Evolutionary conservation across 805 yeast genomes (phyloP).

Genomic region (Metschnikowia dekortorum): DNA sequence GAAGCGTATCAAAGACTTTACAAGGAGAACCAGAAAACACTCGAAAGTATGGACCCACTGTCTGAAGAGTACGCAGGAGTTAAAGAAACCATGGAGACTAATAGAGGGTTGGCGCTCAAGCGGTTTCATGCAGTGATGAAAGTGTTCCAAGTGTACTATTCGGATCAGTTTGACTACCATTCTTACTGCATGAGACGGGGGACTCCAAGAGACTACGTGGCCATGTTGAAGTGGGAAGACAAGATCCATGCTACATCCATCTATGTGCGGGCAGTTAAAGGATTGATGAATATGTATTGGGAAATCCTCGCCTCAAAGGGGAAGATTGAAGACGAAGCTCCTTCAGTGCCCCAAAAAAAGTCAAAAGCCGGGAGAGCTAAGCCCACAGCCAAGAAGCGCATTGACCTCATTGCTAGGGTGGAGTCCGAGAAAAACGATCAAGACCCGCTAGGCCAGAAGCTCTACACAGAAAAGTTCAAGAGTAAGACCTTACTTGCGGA

Average conservation of each 20-base stretch:
- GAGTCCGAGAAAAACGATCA: slow-evolving; percentile 45
- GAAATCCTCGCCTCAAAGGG: slow-evolving; percentile 30
- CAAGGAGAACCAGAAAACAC: slow-evolving; percentile 20
- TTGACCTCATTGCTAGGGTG: slow-evolving; percentile 46
- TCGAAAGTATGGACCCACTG: slow-evolving; percentile 11
- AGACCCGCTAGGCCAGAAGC: slow-evolving; percentile 57
- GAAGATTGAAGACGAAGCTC: slow-evolving; percentile 13
- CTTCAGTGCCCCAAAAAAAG: slow-evolving; percentile 38
- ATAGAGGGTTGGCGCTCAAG: slow-evolving; percentile 72
- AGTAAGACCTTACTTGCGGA: slow-evolving; percentile 37
- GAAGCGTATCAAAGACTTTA: slow-evolving; percentile 71
- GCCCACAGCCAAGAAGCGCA: slow-evolving; percentile 48
- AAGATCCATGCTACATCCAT: slow-evolving; percentile 63
- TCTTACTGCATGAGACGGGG: slow-evolving; percentile 88
- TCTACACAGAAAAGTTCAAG: slow-evolving; percentile 25
- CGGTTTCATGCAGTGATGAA: slow-evolving; percentile 64
- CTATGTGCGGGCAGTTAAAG: slow-evolving; percentile 64
- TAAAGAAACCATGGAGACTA: slow-evolving; percentile 36
- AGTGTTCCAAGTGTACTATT: slow-evolving; percentile 64
- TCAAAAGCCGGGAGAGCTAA: slow-evolving; percentile 48
- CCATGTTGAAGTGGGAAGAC: slow-evolving; percentile 81
- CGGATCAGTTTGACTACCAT: slow-evolving; percentile 94
- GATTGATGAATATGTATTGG: slow-evolving; percentile 56
- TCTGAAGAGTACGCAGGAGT: slow-evolving; percentile 24
- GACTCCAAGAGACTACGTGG: slow-evolving; percentile 77